Evolutionary conservation across 2,329 filamentous ascomycete genomes (phyloP).

Genomic region (Drechslerella coelobrocha): DNA sequence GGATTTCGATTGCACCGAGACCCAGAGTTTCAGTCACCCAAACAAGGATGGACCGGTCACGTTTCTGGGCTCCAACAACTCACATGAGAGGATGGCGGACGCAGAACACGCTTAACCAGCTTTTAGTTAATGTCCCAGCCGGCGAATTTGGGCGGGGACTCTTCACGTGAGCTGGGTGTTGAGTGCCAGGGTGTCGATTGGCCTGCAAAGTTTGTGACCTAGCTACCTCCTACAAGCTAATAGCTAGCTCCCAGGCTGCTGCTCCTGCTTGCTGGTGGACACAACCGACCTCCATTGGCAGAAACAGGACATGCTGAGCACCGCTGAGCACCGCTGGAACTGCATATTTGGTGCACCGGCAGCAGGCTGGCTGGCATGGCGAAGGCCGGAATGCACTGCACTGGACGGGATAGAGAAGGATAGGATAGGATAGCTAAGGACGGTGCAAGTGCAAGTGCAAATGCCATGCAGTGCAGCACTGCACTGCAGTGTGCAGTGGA

Average conservation of each 20-base stretch:
- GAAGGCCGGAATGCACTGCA: neutral
- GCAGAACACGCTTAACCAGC: slow-evolving; percentile 50
- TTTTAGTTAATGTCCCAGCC: slow-evolving; percentile 48
- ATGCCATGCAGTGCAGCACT: neutral
- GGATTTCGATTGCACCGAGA: slow-evolving; percentile 50
- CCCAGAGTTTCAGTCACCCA: slow-evolving; percentile 49
- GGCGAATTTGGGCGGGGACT: slow-evolving; percentile 45
- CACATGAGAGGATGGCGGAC: slow-evolving; percentile 51
- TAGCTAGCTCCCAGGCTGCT: neutral
- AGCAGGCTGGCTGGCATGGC: neutral
- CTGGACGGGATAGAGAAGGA: slow-evolving; percentile 1
- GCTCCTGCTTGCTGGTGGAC: slow-evolving; percentile 17
- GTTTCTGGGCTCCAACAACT: slow-evolving; percentile 50
- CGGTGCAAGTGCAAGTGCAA: slow-evolving; percentile 1
- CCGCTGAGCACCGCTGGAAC: too few species aligned
- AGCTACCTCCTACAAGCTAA: neutral
- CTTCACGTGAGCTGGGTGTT: slow-evolving; percentile 48
- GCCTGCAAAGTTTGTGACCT: slow-evolving; percentile 26
- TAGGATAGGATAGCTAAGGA: slow-evolving; percentile 6
- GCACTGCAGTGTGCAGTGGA: neutral
- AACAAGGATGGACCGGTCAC: slow-evolving; percentile 51
- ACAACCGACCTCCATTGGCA: neutral
- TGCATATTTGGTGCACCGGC: neutral
- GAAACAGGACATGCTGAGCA: too few species aligned
- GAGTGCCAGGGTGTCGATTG: slow-evolving; percentile 46